Evolutionary conservation across 176 grass and related monocot species (phyloP).

Genomic region (Luzula sylvatica): DNA sequence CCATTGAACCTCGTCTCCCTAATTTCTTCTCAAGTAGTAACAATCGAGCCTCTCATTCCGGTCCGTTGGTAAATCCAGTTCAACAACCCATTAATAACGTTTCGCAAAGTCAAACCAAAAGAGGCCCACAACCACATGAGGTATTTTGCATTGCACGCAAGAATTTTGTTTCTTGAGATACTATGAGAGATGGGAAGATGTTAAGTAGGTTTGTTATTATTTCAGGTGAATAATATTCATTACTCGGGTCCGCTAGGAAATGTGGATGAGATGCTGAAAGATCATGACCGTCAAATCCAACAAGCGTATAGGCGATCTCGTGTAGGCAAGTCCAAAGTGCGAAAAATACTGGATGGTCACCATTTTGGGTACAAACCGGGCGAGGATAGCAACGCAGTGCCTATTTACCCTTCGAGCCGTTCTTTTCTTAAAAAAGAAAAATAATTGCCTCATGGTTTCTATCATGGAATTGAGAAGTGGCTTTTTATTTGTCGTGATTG

Average conservation of each 20-base stretch:
- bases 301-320: conserved; percentile 65
- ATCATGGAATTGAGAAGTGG: conserved; percentile 17
- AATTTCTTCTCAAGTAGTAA: conserved; percentile 21
- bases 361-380: conserved; percentile 32
- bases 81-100: conserved; percentile 24
- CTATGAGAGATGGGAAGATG: background rate
- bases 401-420: conserved; percentile 72
- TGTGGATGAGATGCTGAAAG: conserved; percentile 90
- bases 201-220: background rate
- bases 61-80: conserved; percentile 62
- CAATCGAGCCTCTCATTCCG: conserved; percentile 67
- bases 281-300: conserved; percentile 90
- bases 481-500: conserved; percentile 10
- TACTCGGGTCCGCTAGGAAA: conserved; percentile 83
- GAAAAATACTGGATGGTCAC: conserved; percentile 40
- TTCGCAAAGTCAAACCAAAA: conserved; percentile 17
- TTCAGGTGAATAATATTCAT: conserved; percentile 81
- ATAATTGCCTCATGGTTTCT: conserved; percentile 5
- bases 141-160: background rate
- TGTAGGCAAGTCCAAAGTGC: conserved; percentile 50
- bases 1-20: conserved; percentile 58
- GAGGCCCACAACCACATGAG: no score
- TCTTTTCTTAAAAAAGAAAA: conserved; percentile 7
- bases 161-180: conserved; percentile 10
- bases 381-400: conserved; percentile 44